Base-by-base conservation (phyloP, 352 stramenopile species). In the Stramenopiles sp. region DNA sequence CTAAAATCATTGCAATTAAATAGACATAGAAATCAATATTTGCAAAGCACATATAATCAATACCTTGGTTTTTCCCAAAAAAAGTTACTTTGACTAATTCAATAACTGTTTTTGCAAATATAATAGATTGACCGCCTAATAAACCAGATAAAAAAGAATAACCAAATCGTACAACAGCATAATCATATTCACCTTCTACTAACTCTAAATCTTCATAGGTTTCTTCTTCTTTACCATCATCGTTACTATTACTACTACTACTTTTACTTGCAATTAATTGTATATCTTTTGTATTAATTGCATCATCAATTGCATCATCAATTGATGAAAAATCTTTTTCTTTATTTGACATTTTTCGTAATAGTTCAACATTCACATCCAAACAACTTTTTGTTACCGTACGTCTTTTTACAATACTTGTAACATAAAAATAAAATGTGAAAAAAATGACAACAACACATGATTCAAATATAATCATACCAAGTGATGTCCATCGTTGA, bases 31-130 rank as follows among this genome's bases (percentile, higher is more conserved):
- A 69, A 23, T 69, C 27, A 27, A 69, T 23, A 69, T 69, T 27
- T 69, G 53, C 53, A 27, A 69, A 69, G 53, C 53, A 69, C 53
- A 69, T 69, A 38, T 89, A 88, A 13, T 89, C 86, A 4, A 87
- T 65, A 74, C 91, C 88, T 23, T 81, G 87, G 81, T 93, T 92
- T 83, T 91, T 90, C n/a, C 88, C 88, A 87, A 88, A 93, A 27
- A 69, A 23, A 20, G 53, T 23, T 80, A 87, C 93, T 86, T 95
- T 94, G 63, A 96, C 83, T 23, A 95, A 74, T 82, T 95, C 91
- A 27, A 93, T 89, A 0, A 88, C 92, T 30, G 87, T 92, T 81
- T 96, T 96, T 32, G 91, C 91, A 32, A 95, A 84, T 53, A 96
- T 81, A 65, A 95, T 87, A 0, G 87, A 93, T 82, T 95, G 88